A percentile compares a stretch with the other conserved stretches of the same genome.
These are phyloP conservation scores for Apiospora marii DNA, from an alignment of 2,329 filamentous ascomycete species.

Conservation along the genomic window DNA sequence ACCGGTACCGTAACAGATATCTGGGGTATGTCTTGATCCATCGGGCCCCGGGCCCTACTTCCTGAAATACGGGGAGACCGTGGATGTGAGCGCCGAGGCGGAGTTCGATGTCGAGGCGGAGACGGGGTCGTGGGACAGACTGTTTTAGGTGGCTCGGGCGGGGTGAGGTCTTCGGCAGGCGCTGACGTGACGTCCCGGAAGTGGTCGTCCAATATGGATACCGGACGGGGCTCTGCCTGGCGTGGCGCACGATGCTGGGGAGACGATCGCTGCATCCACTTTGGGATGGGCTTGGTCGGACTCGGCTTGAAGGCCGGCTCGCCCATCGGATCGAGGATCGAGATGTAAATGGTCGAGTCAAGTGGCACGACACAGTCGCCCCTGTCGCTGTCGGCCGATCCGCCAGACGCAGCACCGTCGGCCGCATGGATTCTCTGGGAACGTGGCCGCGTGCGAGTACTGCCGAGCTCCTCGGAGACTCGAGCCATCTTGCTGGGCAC, in stretches of 20 bases:
- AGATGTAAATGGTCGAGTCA: slow-evolving; percentile 55
- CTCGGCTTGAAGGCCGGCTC: slow-evolving; percentile 55
- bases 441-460: slow-evolving; percentile 25
- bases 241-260: slow-evolving; percentile 29
- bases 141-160: slow-evolving; percentile 19
- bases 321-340: slow-evolving; percentile 57
- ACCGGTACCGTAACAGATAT: slow-evolving; percentile 29
- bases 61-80: not conserved
- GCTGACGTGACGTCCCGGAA: slow-evolving; percentile 30
- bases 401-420: slow-evolving; percentile 27
- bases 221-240: slow-evolving; percentile 30
- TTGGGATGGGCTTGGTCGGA: slow-evolving; percentile 59
- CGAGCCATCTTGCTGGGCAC: slow-evolving; percentile 26
- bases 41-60: not conserved
- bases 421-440: slow-evolving; percentile 24
- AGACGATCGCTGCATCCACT: slow-evolving; percentile 51
- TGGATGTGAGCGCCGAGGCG: slow-evolving; percentile 8
- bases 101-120: slow-evolving; percentile 15
- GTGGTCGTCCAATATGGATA: slow-evolving; percentile 39
- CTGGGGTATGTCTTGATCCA: slow-evolving; percentile 22
- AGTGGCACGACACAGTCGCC: slow-evolving; percentile 36
- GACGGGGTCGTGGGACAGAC: slow-evolving; percentile 32
- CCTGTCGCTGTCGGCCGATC: slow-evolving; percentile 26
- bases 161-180: slow-evolving; percentile 1
- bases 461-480: slow-evolving; percentile 19